Conservation (phyloP, 192 early-diverging fungal genomes). For the Geosiphon pyriformis region DNA sequence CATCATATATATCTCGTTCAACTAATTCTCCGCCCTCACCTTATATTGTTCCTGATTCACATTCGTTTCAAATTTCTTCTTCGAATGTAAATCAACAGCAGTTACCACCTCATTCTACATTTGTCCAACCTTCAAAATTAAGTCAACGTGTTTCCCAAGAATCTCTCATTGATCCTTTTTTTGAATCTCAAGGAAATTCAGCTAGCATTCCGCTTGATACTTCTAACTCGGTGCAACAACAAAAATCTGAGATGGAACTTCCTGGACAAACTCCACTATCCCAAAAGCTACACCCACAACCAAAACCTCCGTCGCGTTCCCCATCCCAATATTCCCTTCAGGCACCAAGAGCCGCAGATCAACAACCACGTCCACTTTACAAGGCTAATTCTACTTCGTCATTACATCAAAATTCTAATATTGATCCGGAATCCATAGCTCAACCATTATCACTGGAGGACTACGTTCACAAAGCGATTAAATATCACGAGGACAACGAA, state of each 20-base stretch:
- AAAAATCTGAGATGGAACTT: neutral
- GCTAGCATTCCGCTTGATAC: neutral
- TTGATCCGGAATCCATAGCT: conserved; percentile 14
- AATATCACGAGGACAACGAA: conserved; percentile 63
- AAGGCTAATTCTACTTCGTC: conserved; percentile 9
- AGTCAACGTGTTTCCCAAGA: neutral
- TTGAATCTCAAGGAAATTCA: neutral
- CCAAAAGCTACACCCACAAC: conserved; percentile 27
- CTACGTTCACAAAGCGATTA: conserved; percentile 59
- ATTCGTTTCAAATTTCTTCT: neutral
- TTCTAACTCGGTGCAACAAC: neutral
- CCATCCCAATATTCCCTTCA: neutral
- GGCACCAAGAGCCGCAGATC: neutral
- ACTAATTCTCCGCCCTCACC: neutral
- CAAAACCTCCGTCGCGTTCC: conserved; percentile 19
- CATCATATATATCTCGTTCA: neutral
- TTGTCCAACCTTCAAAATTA: neutral
- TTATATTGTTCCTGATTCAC: neutral
- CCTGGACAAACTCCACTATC: neutral
- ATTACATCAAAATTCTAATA: neutral
- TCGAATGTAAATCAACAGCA: neutral
- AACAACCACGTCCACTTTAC: neutral
- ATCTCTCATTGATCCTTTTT: neutral
- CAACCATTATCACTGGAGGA: conserved; percentile 36
- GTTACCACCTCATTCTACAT: neutral